Base-by-base conservation (phyloP, 306 rosid species). In the Albizia julibrissin region DNA sequence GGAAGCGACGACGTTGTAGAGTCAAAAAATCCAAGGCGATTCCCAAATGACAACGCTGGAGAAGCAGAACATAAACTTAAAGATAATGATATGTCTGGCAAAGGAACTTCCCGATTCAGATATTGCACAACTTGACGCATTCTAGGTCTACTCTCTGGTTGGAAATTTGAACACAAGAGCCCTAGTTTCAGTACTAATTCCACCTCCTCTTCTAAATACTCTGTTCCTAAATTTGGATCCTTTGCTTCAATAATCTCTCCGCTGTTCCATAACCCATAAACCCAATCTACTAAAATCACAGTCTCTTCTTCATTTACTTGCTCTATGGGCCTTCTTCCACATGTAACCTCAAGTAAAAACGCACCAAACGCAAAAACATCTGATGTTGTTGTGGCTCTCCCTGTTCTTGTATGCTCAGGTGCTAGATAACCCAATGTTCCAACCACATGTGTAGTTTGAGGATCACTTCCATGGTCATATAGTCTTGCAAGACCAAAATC, bases 351-450 rank as follows among this genome's bases (percentile, higher is more conserved):
- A 0, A 91, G 87, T 58, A 93, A 5, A 71, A 91, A 88, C 8
- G 89, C 91, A 21, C 96, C 94, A 69, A 89, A 93, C 19, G 93
- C 85, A 69, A 77, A 93, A 27, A 90, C 98, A 76, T 91, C 96
- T 2, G 88, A 83, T 29, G 74, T 80, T 15, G 87, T 87, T 0
- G 89, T 91, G 21, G 93, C 94, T 77, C 78, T 87, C 6, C 98
- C 94, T 1, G 92, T 79, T 85, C 90, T 76, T 2, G 89, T 83
- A 11, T 84, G 91, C 69, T 91, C 94, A 0, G 94, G 98, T 0
- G 94, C 97, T 0, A 93, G 76, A 70, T 93, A 93, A 10, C 98
- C 98, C 0, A 91, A 62, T 3, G 98, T 93, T 42, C 98, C 93
- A 8, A 87, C 94, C 44, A 93, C 89, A 34, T 78, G 89, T 10